Evolutionary conservation across 345 rosid genomes (phyloP), one percentile per base, ranked within the genome.

Genomic region (Fremontodendron californicum): DNA sequence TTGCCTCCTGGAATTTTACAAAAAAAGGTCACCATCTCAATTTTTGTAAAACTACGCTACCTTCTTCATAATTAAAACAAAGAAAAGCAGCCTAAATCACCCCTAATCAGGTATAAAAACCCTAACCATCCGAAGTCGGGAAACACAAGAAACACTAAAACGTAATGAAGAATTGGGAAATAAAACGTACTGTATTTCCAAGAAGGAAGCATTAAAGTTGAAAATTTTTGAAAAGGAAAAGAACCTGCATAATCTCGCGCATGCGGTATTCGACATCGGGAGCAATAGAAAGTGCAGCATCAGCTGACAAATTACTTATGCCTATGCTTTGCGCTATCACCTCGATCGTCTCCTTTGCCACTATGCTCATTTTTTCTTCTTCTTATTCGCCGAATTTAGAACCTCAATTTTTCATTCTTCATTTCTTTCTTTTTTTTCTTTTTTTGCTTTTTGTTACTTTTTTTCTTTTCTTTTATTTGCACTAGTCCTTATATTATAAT

Each of bases 191-290:
- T 67, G 5, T 11, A 58, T 51, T 55, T 54, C 57, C 71, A 55
- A 77, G 60, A 76, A 48, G 73, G 71, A 25, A 19, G 64, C 64
- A 27, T 27, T 4, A 60, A 27, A 60, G 37, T 27, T 2, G n/a
- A n/a, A n/a, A n/a, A n/a, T 7, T 1, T 55, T 55, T 18, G 12
- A 37, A 27, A 23, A 1, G 16, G 55, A 60, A 33, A 63, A 9
- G 40, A 1, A 91, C 98, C 96, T 93, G 98, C 92, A 93, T 91
- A 77, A 93, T 89, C 86, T 96, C 95, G 72, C 97, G 97, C 85
- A 91, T 84, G 29, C 97, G 97, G 74, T 91, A 96, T 78, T 93
- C 99, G 74, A 92, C 96, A 76, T 96, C 97, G 11, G 98, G 92
- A 76, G 99, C 99, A 68, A 96, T 97, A 76, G 88, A 85, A 18